Percentiles rank a stretch among this genome's conserved stretches.
phyloP scores from a whole-genome alignment of 257 asterid genomes.

The Fraxinus americana region DNA sequence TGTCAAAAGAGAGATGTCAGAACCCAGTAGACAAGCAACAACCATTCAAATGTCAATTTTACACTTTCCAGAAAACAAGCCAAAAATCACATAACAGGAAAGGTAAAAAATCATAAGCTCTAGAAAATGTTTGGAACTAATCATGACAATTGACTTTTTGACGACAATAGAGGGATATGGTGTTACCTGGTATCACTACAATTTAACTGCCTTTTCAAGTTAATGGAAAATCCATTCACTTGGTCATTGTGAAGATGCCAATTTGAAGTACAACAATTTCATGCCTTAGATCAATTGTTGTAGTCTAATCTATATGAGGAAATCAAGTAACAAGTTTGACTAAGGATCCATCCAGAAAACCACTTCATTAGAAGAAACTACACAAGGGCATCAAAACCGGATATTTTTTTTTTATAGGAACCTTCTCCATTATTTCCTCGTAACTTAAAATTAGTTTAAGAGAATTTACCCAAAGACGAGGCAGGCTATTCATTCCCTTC shows the following conservation, averaged over 20 bases:
- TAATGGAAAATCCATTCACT: too few species aligned
- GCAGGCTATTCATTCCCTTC: not conserved
- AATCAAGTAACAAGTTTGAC: conserved; percentile 1
- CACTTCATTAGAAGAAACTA: not conserved
- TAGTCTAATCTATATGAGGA: not conserved
- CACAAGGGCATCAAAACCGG: not conserved
- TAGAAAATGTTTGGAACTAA: not conserved
- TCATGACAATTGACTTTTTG: not conserved
- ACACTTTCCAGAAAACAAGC: not conserved
- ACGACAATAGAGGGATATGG: not conserved
- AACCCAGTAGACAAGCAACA: not conserved
- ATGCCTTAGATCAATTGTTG: not conserved
- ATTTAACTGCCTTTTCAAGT: not conserved
- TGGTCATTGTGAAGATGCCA: not conserved
- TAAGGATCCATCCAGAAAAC: not conserved
- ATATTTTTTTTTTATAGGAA: not conserved
- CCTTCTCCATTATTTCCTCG: not conserved
- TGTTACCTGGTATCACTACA: not conserved
- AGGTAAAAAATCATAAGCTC: not conserved
- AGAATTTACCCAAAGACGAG: not conserved
- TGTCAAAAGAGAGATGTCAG: conserved; percentile 32
- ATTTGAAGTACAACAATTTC: not conserved
- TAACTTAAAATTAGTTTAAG: not conserved
- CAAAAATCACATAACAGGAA: not conserved
- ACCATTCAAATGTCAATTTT: not conserved